phyloP scores from a whole-genome alignment of 805 yeast species.

The Schwanniomyces yamadae region DNA sequence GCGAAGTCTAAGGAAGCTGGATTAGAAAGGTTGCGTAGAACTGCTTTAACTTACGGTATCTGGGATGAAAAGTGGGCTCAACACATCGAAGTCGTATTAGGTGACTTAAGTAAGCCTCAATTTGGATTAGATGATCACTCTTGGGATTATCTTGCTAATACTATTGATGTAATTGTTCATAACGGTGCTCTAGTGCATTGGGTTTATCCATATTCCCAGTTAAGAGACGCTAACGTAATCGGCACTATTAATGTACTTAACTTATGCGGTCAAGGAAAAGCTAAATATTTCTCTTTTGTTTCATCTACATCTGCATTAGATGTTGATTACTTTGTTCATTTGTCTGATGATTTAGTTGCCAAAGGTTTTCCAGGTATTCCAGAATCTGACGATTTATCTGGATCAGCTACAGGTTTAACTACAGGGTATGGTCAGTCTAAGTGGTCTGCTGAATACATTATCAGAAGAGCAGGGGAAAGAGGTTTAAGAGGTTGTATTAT shows the following conservation, averaged over 20 bases:
- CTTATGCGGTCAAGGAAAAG: conserved; percentile 72
- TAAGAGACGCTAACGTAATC: conserved; percentile 91
- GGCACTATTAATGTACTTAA: conserved; percentile 83
- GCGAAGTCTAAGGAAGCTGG: conserved; percentile 71
- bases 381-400: conserved; percentile 80
- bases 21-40: conserved; percentile 66
- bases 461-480: conserved; percentile 81
- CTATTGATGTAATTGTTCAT: conserved; percentile 82
- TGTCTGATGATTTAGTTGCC: conserved; percentile 68
- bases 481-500: conserved; percentile 88
- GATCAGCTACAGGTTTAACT: conserved; percentile 78
- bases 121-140: conserved; percentile 62
- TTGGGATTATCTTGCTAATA: conserved; percentile 59
- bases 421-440: conserved; percentile 97
- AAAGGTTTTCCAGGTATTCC: conserved; percentile 70
- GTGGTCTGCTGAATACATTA: conserved; percentile 93
- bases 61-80: conserved; percentile 64
- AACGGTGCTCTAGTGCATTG: conserved; percentile 98
- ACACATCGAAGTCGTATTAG: conserved; percentile 71
- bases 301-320: conserved; percentile 95
- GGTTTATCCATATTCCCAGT: conserved; percentile 91
- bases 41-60: conserved; percentile 80
- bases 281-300: conserved; percentile 86
- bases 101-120: conserved; percentile 70
- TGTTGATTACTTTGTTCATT: conserved; percentile 71